Evolutionary conservation across 768 basidiomycete species (phyloP), one percentile per base, ranked within the genome.

Genomic region (Solioccasus polychromus): DNA sequence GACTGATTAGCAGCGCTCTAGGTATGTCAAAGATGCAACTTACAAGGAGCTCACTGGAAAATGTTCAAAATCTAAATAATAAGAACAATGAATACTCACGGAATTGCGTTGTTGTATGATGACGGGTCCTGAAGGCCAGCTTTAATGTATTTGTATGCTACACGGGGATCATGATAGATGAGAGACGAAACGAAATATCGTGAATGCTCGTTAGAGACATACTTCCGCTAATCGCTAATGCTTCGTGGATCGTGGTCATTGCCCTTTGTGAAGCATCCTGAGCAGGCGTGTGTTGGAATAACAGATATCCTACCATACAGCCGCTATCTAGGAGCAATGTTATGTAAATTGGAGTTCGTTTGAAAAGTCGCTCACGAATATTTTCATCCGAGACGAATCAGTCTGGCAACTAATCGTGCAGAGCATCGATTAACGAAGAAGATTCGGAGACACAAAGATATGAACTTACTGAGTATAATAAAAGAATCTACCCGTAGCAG

Each of bases 211-310:
- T n/a, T n/a, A n/a, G n/a, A n/a, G n/a, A 47, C 47, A 11, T 24
- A 51, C 50, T 30, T 35, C 49, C 49, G 20, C 39, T 25, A 1
- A 50, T 9, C 8, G 14, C n/a, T 22, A 50, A 26, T 1, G 8
- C 45, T 47, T 50, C n/a, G 5, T 50, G 49, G 5, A 40, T 31
- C 9, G 49, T 50, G 15, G 41, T 41, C 20, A 38, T 17, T 18
- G 29, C 39, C 42, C 46, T 51, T 35, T 24, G 3, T 5, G 10
- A 43, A 5, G n/a, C n/a, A 9, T 20, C 17, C 47, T 8, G 39
- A n/a, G 2, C 19, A 32, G 1, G 14, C 14, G 8, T 5, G 18
- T 11, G 8, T 12, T n/a, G 23, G n/a, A 28, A 19, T 17, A 2
- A 4, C 14, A 15, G 10, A n/a, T n/a, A n/a, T n/a, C n/a, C n/a